Evolutionary conservation across 768 basidiomycete species (phyloP), one percentile per base, ranked within the genome.

Genomic region (Gloeophyllum trabeum): DNA sequence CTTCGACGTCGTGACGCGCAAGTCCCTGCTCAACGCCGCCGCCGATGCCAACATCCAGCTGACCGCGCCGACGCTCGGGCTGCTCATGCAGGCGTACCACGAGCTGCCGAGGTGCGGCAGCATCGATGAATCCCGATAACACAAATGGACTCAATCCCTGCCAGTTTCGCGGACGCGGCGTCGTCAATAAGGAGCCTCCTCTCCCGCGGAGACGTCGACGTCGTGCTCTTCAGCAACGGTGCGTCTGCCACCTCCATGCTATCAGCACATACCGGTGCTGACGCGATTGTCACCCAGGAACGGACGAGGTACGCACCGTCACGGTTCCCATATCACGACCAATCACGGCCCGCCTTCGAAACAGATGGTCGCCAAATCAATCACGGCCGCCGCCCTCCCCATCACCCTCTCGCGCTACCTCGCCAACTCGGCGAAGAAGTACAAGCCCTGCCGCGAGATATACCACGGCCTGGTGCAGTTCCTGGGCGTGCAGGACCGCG

Each of bases 181-280:
- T 20, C 40, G 4, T 46, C 54, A 5, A 32, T 58, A 34, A 36
- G 48, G 24, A 45, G 35, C 3, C 39, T 60, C 18, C 23, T 34
- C 14, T 37, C 42, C 13, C 24, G 46, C 5, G 40, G 43, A 6
- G 35, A 47, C 32, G 41, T 57, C 4, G 25, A 51, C 7, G 20
- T 47, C 16, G 32, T 58, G 10, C 35, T 60, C 7, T 59, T 60
- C 51, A 54, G 48, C 36, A 60, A 60, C 39, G 59, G 58, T 57
- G 10, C 6, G 52, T 43, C 12, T 7, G 4, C 14, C 16, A 37
- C 13, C 7, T 14, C 19, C 12, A 14, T 21, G n/a, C n/a, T n/a
- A n/a, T n/a, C n/a, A n/a, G n/a, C n/a, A n/a, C n/a, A n/a, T 32
- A 18, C 12, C 35, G 25, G 26, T 36, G 22, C 20, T 35, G 18